Evolutionary conservation across 2,329 filamentous ascomycete species (phyloP).

Genomic region (Xylaria sp.): DNA sequence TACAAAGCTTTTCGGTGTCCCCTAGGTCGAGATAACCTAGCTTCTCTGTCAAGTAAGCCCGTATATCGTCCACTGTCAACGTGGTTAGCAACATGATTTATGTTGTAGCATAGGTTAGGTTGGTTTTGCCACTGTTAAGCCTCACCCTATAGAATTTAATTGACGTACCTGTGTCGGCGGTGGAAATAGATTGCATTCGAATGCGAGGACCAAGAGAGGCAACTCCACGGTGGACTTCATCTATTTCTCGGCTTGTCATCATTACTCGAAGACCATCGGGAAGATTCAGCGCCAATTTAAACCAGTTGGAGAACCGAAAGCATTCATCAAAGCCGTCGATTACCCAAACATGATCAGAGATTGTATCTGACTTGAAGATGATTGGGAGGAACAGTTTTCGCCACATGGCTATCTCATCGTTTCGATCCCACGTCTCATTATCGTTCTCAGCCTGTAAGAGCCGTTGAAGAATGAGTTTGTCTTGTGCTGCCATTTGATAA

Average conservation of each 20-base stretch:
- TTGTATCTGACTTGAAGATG: slow-evolving; percentile 42
- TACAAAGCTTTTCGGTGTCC: slow-evolving; percentile 41
- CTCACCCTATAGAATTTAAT: too few species aligned
- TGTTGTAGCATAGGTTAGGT: background rate
- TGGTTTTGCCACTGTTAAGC: too few species aligned
- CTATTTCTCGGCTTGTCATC: slow-evolving; percentile 46
- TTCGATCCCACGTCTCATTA: slow-evolving; percentile 40
- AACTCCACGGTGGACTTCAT: slow-evolving; percentile 46
- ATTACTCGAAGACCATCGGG: slow-evolving; percentile 45
- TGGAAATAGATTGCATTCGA: slow-evolving; percentile 23
- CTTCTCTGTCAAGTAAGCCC: slow-evolving; percentile 40
- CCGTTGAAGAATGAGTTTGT: slow-evolving; percentile 37
- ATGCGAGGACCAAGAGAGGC: slow-evolving; percentile 37
- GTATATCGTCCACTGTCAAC: slow-evolving; percentile 43
- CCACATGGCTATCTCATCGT: slow-evolving; percentile 45
- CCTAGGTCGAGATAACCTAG: slow-evolving; percentile 41
- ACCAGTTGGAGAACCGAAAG: slow-evolving; percentile 39
- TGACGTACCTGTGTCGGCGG: slow-evolving; percentile 33
- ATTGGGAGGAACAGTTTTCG: slow-evolving; percentile 42
- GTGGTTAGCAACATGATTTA: slow-evolving; percentile 12
- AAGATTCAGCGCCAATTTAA: slow-evolving; percentile 34
- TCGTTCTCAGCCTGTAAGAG: slow-evolving; percentile 40
- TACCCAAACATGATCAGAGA: slow-evolving; percentile 47
- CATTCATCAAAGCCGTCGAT: slow-evolving; percentile 51
- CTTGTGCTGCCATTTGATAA: slow-evolving; percentile 49